Conservation (phyloP, 2,329 filamentous ascomycete genomes). For the Aspergillus pseudoviridinutans region DNA sequence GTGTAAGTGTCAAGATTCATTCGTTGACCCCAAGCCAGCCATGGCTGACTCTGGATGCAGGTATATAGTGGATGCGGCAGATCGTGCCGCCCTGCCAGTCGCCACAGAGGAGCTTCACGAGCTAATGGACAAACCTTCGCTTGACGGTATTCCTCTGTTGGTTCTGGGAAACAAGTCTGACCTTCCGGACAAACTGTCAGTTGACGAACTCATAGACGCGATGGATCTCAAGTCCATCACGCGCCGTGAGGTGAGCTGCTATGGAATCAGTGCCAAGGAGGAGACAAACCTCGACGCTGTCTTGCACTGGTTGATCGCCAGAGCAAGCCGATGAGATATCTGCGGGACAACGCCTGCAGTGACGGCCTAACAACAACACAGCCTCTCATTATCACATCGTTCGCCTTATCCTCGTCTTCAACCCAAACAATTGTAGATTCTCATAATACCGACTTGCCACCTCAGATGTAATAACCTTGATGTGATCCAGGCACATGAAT, state of each 20-base stretch:
- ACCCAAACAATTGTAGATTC: conserved; percentile 13
- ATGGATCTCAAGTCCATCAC: conserved; percentile 86
- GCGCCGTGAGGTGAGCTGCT: conserved; percentile 93
- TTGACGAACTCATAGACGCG: conserved; percentile 92
- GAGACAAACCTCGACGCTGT: conserved; percentile 98
- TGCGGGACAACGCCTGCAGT: neutral
- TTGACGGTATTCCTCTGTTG: conserved; percentile 86
- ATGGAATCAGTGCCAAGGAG: conserved; percentile 97
- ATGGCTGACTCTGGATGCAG: conserved; percentile 35
- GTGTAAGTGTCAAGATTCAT: conserved; percentile 53
- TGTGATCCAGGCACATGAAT: conserved; percentile 18
- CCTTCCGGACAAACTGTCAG: conserved; percentile 80
- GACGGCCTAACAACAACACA: conserved; percentile 2
- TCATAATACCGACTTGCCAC: conserved; percentile 29
- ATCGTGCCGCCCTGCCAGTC: conserved; percentile 71
- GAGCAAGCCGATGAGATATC: conserved; percentile 63
- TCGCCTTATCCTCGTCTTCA: conserved; percentile 4
- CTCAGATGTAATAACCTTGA: conserved; percentile 50
- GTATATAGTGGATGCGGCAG: conserved; percentile 96
- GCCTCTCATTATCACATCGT: conserved; percentile 10
- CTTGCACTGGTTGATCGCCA: conserved; percentile 91
- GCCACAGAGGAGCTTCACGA: conserved; percentile 91
- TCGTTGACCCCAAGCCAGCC: neutral
- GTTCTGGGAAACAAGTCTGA: conserved; percentile 98
- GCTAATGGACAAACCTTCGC: conserved; percentile 75